These are phyloP conservation scores for Paxillus ammoniavirescens DNA, from an alignment of 768 basidiomycete species.

Conservation along the genomic window DNA sequence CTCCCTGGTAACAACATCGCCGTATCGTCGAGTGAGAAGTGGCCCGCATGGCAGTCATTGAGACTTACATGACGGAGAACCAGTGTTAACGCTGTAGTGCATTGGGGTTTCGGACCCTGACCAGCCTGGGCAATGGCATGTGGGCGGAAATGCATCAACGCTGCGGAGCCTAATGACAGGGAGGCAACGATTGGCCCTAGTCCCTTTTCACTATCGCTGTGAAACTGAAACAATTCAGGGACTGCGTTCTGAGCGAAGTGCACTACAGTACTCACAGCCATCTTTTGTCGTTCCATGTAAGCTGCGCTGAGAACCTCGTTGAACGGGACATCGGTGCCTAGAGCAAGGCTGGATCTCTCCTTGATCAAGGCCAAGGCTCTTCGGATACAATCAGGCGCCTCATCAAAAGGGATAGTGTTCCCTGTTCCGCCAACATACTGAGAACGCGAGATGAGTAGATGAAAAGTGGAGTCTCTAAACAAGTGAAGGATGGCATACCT, in stretches of 20 bases:
- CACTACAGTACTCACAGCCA: conserved; percentile 57
- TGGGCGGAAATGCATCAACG: conserved; percentile 76
- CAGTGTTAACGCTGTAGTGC: conserved; percentile 46
- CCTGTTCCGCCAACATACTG: conserved; percentile 79
- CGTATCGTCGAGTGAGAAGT: conserved; percentile 4
- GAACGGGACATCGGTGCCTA: conserved; percentile 44
- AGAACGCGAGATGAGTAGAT: conserved; percentile 7
- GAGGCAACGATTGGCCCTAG: conserved; percentile 74
- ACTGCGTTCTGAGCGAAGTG: neutral
- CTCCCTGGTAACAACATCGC: conserved; percentile 51
- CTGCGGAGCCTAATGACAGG: conserved; percentile 72
- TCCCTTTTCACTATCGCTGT: conserved; percentile 75
- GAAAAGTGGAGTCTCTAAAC: neutral
- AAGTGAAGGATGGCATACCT: conserved; percentile 40
- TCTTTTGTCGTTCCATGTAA: conserved; percentile 83
- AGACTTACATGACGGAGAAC: conserved; percentile 62
- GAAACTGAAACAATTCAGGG: conserved; percentile 50
- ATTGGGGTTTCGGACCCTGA: conserved; percentile 27
- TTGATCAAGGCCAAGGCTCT: conserved; percentile 60
- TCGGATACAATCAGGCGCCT: conserved; percentile 57
- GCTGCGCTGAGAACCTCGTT: conserved; percentile 82
- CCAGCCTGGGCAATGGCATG: conserved; percentile 29
- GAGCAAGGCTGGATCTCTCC: conserved; percentile 47
- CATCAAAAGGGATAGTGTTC: conserved; percentile 64
- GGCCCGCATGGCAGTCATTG: neutral